Evolutionary conservation across 768 basidiomycete genomes (phyloP), one percentile per base, ranked within the genome.

Genomic region (Lactarius akahatsu): DNA sequence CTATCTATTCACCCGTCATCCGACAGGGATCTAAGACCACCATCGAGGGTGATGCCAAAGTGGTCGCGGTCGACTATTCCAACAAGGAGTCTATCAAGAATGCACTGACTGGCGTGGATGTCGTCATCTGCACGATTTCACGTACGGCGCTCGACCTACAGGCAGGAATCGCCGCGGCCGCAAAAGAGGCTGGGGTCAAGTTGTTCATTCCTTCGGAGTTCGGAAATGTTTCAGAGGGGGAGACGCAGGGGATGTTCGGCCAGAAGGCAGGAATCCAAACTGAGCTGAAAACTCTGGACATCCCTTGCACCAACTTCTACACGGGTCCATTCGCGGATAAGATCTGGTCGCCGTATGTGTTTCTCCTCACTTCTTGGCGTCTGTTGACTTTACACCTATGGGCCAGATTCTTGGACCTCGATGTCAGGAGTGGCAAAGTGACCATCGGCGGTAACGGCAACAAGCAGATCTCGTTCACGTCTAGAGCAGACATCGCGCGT

Each of bases 11-110:
- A 57, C 13, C n/a, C 10, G 18, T 34, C 6, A 58, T 26, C 64
- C 20, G 56, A n/a, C 57, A 70, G 65, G 75, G 74, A 59, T 76
- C 74, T 20, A 72, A 74, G 23, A 69, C 62, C 11, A 59, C 67
- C 45, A 8, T 67, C 20, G 36, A 59, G 2, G 57, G 43, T 3
- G 58, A 59, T 36, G 68, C 61, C 52, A 62, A 40, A 26, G 58
- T 68, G 43, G 45, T 60, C 11, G 43, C 28, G 1, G 66, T 68
- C 59, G 68, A 69, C 45, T 69, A 69, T 32, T 59, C 61, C 18
- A 47, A 60, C 38, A 58, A 60, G 13, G 68, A 55, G 10, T 56
- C 68, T 1, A 62, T 69, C 52, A 59, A 28, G 43, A 16, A 3
- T 2, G 58, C 68, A 3, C 59, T 69, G 36, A 23, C 43, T 13